Conservation (phyloP, 352 stramenopile genomes). For the Phytopythium delawarense region DNA sequence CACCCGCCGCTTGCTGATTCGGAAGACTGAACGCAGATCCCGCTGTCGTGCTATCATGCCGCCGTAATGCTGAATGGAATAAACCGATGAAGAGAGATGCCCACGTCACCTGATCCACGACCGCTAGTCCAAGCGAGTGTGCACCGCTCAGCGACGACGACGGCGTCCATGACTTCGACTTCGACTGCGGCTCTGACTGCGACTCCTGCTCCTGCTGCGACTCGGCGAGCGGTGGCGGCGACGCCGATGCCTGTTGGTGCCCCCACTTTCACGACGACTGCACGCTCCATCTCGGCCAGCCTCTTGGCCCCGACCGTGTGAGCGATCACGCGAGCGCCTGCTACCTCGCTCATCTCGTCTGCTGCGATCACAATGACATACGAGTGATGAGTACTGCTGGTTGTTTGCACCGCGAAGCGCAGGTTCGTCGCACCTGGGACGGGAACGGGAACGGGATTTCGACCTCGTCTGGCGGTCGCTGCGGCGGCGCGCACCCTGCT, state of each 20-base stretch:
- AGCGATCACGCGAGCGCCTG: slow-evolving; percentile 25
- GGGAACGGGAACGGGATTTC: slow-evolving; percentile 16
- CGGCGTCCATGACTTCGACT: background rate
- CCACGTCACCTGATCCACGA: background rate
- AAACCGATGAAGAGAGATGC: background rate
- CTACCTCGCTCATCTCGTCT: slow-evolving; percentile 14
- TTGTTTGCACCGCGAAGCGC: background rate
- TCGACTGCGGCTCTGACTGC: slow-evolving; percentile 22
- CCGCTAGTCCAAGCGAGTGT: background rate
- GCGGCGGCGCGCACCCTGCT: background rate
- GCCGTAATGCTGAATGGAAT: background rate
- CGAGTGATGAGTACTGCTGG: background rate
- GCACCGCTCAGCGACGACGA: background rate
- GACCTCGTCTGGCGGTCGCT: background rate
- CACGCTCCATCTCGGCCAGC: background rate
- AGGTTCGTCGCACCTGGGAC: slow-evolving; percentile 13
- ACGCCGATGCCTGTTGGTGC: slow-evolving; percentile 22
- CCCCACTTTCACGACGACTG: slow-evolving; percentile 16
- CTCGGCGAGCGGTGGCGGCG: slow-evolving; percentile 22
- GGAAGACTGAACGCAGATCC: background rate
- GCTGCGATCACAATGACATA: background rate
- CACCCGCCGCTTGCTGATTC: background rate
- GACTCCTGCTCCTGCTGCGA: slow-evolving; percentile 38
- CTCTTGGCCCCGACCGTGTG: slow-evolving; percentile 20
- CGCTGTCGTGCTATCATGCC: background rate